Evolutionary conservation across 345 rosid genomes (phyloP), one percentile per base, ranked within the genome.

Genomic region (Linum tenue): DNA sequence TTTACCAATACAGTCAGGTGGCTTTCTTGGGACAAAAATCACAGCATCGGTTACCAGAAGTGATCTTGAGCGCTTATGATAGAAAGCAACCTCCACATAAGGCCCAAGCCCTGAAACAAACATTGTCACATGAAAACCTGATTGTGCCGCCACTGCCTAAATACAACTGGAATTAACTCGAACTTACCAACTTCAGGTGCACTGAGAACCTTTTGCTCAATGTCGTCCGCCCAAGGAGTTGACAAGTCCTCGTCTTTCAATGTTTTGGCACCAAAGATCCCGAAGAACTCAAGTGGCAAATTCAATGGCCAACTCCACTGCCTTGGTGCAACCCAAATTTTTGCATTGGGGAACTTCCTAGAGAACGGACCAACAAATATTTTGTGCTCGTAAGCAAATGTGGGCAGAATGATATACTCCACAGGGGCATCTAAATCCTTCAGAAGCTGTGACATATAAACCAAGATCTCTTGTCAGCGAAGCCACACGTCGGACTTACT

Each of bases 251-350:
- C 78, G 9, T 92, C 87, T 74, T 79, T 75, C 73, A 92, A 80
- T 38, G 83, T 81, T 76, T 80, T 92, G 38, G 98, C 80, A 40
- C 95, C 88, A 70, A 90, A 92, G 69, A 92, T 88, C 67, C 98
- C 97, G 10, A 92, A 85, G 81, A 90, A 92, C 64, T 88, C 98
- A 6, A 86, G 94, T 3, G 97, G 98, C 75, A 92, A 72, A 72
- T 90, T 89, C 78, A 92, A 63, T 50, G 98, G 98, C 97, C 98
- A 92, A 71, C 97, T 92, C 98, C 98, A 92, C 56, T 90, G 98
- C 81, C 98, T 86, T 16, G 98, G 98, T 56, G 98, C 98, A 67
- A 90, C 96, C 97, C 97, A 92, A 53, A 92, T 73, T 66, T 80
- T 88, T 64, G 98, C 98, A 63, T 74, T 73, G 0, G 98, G 96